Evolutionary conservation across 208 protist genomes (phyloP).

Genomic region (Spongospora subterranea): DNA sequence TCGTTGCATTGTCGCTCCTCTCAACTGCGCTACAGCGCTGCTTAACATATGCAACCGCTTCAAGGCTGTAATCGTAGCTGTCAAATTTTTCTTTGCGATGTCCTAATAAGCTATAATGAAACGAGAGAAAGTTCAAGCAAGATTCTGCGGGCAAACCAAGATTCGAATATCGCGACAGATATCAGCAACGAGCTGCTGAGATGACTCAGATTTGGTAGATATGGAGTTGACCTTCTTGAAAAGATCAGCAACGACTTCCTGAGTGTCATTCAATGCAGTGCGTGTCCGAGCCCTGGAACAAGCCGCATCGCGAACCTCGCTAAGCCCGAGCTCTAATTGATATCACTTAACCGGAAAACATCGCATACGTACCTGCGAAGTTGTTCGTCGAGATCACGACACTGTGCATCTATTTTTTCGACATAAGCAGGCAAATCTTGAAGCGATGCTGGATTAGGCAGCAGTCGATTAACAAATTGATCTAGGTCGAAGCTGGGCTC

Average conservation of each 20-base stretch:
- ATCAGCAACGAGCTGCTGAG: slow-evolving; percentile 43
- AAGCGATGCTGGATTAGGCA: slow-evolving; percentile 20
- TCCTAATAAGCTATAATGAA: slow-evolving; percentile 17
- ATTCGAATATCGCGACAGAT: slow-evolving; percentile 43
- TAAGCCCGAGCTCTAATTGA: background rate
- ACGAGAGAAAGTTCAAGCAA: background rate
- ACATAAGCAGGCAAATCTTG: background rate
- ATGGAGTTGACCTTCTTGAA: slow-evolving; percentile 38
- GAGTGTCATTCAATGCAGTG: slow-evolving; percentile 10
- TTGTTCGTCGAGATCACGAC: background rate
- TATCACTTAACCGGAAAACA: background rate
- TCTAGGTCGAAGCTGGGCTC: background rate
- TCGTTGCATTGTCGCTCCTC: background rate
- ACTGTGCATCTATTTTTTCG: background rate
- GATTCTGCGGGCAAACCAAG: background rate
- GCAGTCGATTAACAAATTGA: background rate
- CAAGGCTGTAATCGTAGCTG: background rate
- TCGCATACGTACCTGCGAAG: background rate
- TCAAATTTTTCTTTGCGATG: slow-evolving; percentile 48
- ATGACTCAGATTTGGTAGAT: background rate
- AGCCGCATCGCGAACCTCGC: slow-evolving; percentile 12
- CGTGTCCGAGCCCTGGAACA: slow-evolving; percentile 17
- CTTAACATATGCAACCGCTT: slow-evolving; percentile 53
- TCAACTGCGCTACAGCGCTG: background rate
- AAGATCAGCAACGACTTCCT: slow-evolving; percentile 20